phyloP scores from a whole-genome alignment of 225 moss, liverwort and hornwort species.

The Asterella californica region DNA sequence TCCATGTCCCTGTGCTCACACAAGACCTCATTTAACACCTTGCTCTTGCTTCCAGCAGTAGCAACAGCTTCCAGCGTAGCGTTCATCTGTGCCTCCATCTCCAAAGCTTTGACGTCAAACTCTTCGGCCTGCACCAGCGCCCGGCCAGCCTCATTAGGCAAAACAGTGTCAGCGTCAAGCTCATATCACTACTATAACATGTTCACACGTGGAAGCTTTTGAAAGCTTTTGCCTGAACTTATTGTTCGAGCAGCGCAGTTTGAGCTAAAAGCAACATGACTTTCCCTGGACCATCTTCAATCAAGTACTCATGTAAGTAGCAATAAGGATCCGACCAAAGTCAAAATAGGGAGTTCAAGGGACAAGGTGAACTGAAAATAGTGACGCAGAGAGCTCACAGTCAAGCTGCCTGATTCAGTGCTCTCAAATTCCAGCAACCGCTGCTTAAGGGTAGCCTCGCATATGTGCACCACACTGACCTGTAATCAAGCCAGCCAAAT shows the following conservation, averaged over 20 bases:
- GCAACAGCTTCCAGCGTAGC: slow-evolving; percentile 46
- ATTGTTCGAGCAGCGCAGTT: not conserved
- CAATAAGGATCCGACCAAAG: not conserved
- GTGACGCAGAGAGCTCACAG: slow-evolving; percentile 49
- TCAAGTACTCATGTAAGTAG: not conserved
- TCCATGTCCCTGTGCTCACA: slow-evolving; percentile 96
- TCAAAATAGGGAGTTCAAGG: too few relatives aligned
- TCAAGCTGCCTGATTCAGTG: slow-evolving; percentile 96
- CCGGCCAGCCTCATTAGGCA: not conserved
- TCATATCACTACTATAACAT: not conserved
- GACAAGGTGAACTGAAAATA: not conserved
- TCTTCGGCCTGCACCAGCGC: slow-evolving; percentile 64
- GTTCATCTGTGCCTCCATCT: slow-evolving; percentile 79
- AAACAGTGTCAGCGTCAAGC: not conserved
- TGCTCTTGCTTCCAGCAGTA: slow-evolving; percentile 54
- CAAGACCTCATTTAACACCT: slow-evolving; percentile 59
- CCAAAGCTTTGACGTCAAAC: slow-evolving; percentile 84
- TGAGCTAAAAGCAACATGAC: not conserved
- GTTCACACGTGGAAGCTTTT: too few relatives aligned
- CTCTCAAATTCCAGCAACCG: slow-evolving; percentile 93
- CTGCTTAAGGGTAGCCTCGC: slow-evolving; percentile 97
- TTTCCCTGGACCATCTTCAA: not conserved
- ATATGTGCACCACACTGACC: slow-evolving; percentile 98
- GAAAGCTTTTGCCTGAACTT: too few relatives aligned
- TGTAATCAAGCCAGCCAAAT: slow-evolving; percentile 21